Evolutionary conservation across 2,329 filamentous ascomycete species (phyloP).

Genomic region (Exophiala oligosperma): DNA sequence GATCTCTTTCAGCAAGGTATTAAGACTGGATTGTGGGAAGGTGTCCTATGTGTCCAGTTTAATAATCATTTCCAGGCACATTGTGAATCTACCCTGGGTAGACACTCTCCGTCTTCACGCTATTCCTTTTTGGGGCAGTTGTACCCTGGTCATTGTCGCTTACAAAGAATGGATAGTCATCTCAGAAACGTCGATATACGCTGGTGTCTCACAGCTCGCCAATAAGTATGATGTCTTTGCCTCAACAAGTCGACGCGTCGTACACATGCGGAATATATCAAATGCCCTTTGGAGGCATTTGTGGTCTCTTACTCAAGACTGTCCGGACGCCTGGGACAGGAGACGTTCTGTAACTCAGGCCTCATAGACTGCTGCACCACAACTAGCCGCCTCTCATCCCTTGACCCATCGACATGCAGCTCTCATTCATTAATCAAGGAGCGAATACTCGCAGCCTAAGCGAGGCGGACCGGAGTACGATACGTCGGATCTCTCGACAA

Average conservation of each 20-base stretch:
- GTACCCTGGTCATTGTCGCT: conserved; percentile 1
- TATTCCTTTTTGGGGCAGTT: not conserved
- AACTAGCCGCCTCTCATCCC: not conserved
- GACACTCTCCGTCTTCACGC: not conserved
- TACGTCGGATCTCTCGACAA: conserved; percentile 12
- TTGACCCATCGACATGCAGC: not conserved
- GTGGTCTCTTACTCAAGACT: too few species aligned
- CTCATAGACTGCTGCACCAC: not conserved
- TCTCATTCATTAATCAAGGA: conserved; percentile 14
- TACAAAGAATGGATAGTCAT: not conserved
- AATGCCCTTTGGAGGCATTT: not conserved
- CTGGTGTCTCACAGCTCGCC: too few species aligned
- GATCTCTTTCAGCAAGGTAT: not conserved
- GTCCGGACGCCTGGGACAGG: not conserved
- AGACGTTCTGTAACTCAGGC: not conserved
- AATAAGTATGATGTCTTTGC: too few species aligned
- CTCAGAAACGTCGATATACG: too few species aligned
- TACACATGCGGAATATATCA: not conserved
- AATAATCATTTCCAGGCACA: not conserved
- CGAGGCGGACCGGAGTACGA: conserved; percentile 12
- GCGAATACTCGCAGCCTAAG: conserved; percentile 10
- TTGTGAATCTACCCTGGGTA: not conserved
- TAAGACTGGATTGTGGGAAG: not conserved
- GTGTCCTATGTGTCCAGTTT: not conserved
- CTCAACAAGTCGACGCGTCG: too few species aligned